Evolutionary conservation across 2,329 filamentous ascomycete species (phyloP).

Genomic region (Ascochyta clinopodiicola): DNA sequence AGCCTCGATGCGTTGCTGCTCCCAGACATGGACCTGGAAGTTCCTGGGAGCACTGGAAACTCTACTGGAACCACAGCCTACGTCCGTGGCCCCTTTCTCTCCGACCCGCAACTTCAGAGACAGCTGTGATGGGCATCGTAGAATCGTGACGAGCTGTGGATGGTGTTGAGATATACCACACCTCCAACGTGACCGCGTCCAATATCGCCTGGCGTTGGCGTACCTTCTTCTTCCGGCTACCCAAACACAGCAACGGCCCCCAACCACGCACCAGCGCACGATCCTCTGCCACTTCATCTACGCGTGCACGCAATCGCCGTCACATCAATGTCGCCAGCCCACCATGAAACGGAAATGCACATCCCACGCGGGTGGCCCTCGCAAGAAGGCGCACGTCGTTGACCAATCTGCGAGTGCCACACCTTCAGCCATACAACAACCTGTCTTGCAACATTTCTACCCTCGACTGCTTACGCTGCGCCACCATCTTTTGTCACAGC

Average conservation of each 20-base stretch:
- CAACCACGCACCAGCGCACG: constrained; percentile 7
- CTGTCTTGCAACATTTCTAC: constrained; percentile 74
- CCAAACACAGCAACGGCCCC: constrained; percentile 11
- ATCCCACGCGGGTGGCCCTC: constrained; percentile 25
- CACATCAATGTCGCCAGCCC: constrained; percentile 5
- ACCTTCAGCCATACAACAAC: constrained; percentile 57
- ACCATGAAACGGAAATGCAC: constrained; percentile 44
- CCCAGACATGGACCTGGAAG: not conserved
- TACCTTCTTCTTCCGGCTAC: constrained; percentile 9
- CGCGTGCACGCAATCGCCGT: not conserved
- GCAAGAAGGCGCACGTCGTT: constrained; percentile 32
- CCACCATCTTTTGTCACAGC: constrained; percentile 69
- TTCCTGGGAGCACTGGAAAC: constrained; percentile 1
- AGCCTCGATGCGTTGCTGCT: constrained; percentile 6
- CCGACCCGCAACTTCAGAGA: not conserved
- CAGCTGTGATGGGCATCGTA: not conserved
- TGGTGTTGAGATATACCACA: not conserved
- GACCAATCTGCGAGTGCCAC: constrained; percentile 45
- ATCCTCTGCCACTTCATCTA: constrained; percentile 7
- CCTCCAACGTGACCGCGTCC: not conserved
- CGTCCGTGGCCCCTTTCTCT: not conserved
- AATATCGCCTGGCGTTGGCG: constrained; percentile 5
- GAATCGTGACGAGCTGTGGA: not conserved
- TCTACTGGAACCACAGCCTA: constrained; percentile 8
- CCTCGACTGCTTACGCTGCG: constrained; percentile 69